Percentiles rank a stretch among this genome's conserved stretches.
Conservation (phyloP, 108 stramenopile species). For the Skeletonema grethae region DNA sequence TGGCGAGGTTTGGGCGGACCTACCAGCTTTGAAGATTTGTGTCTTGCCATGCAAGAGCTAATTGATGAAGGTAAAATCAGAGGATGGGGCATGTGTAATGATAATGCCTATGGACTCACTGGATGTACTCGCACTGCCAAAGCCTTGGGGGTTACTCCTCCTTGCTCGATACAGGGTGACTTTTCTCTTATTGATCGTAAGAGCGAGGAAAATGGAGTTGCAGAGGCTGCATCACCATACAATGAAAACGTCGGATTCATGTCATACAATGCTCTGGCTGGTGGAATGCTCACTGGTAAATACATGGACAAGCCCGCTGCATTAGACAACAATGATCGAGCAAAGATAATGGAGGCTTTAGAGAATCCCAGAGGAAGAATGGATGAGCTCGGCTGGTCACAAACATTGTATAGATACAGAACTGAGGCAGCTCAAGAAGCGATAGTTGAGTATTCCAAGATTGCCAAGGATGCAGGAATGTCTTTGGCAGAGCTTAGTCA, state of each 20-base stretch:
- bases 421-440: constrained; percentile 81
- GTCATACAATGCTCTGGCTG: constrained; percentile 89
- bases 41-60: constrained; percentile 78
- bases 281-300: constrained; percentile 91
- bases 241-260: constrained; percentile 92
- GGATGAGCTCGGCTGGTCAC: constrained; percentile 87
- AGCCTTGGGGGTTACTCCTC: constrained; percentile 78
- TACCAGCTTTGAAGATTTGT: constrained; percentile 85
- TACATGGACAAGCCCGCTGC: constrained; percentile 79
- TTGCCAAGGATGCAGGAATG: constrained; percentile 77
- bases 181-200: constrained; percentile 85
- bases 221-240: constrained; percentile 86
- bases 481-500: constrained; percentile 78
- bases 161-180: constrained; percentile 83
- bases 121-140: constrained; percentile 81
- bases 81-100: constrained; percentile 91
- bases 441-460: constrained; percentile 68
- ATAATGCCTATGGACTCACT: constrained; percentile 90
- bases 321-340: constrained; percentile 63
- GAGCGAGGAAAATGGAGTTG: constrained; percentile 88
- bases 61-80: constrained; percentile 86
- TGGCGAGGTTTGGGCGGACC: constrained; percentile 70
- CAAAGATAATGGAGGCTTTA: constrained; percentile 42
- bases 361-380: constrained; percentile 80
- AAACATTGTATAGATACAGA: constrained; percentile 84